These are phyloP conservation scores for Coniella lustricola DNA, from an alignment of 2,329 filamentous ascomycete genomes.

Conservation along the genomic window DNA sequence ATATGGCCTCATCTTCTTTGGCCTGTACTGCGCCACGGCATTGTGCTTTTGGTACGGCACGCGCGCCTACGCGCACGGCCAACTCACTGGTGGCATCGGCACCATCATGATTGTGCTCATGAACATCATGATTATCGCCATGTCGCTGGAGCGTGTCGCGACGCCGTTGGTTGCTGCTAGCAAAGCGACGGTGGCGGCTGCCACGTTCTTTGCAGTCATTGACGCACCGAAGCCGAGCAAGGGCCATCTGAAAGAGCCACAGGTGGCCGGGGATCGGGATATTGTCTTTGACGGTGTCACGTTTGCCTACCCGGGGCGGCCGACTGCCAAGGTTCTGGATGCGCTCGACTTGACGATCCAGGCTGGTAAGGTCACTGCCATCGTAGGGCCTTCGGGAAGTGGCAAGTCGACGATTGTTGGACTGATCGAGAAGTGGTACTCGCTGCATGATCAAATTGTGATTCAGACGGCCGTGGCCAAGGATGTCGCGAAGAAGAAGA, in stretches of 20 bases:
- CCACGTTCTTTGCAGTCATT: slow-evolving; percentile 50
- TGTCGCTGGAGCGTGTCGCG: slow-evolving; percentile 50
- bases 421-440: slow-evolving; percentile 66
- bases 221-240: slow-evolving; percentile 35
- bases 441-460: slow-evolving; percentile 46
- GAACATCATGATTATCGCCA: slow-evolving; percentile 51
- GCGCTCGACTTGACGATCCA: slow-evolving; percentile 51
- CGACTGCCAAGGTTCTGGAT: slow-evolving; percentile 57
- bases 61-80: slow-evolving; percentile 39
- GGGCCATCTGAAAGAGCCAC: slow-evolving; percentile 37
- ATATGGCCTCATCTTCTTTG: slow-evolving; percentile 50
- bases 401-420: slow-evolving; percentile 71
- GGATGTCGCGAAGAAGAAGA: slow-evolving; percentile 36
- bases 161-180: slow-evolving; percentile 51
- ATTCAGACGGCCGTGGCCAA: slow-evolving; percentile 43
- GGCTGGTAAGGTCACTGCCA: slow-evolving; percentile 62
- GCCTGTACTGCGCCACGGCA: slow-evolving; percentile 40
- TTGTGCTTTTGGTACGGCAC: slow-evolving; percentile 59
- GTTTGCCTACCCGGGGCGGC: slow-evolving; percentile 67
- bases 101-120: slow-evolving; percentile 52
- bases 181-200: slow-evolving; percentile 51
- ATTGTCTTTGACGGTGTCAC: slow-evolving; percentile 57
- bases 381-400: slow-evolving; percentile 65
- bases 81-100: slow-evolving; percentile 40
- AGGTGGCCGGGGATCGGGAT: slow-evolving; percentile 43